Evolutionary conservation across 2,329 filamentous ascomycete species (phyloP).

Genomic region (Rosellinia necatrix): DNA sequence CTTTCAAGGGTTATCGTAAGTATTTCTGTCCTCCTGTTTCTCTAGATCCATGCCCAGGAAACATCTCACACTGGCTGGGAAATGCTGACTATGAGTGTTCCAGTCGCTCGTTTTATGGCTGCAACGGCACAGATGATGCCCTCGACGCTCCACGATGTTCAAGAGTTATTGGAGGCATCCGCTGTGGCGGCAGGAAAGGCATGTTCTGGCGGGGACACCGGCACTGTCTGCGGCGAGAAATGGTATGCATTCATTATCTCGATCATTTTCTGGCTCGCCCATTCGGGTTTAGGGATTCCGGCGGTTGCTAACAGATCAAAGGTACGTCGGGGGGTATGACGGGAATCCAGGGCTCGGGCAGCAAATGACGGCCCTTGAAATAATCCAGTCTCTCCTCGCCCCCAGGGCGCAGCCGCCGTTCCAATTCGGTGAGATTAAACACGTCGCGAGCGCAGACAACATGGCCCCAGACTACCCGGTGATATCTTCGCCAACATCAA

Average conservation of each 20-base stretch:
- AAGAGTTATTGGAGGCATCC: slow-evolving; percentile 54
- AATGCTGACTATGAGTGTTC: background rate
- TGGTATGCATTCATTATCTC: slow-evolving; percentile 50
- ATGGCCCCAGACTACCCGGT: slow-evolving; percentile 2
- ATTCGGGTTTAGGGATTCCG: background rate
- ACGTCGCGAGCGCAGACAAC: slow-evolving; percentile 38
- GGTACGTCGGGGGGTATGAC: slow-evolving; percentile 58
- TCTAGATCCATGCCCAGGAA: background rate
- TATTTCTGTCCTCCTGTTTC: background rate
- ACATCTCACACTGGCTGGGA: background rate
- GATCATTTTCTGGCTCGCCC: background rate
- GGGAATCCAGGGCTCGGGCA: slow-evolving; percentile 61
- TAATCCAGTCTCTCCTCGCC: slow-evolving; percentile 63
- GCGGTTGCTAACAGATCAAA: background rate
- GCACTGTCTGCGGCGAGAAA: slow-evolving; percentile 62
- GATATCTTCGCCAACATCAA: slow-evolving; percentile 8
- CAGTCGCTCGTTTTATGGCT: slow-evolving; percentile 65
- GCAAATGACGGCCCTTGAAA: slow-evolving; percentile 68
- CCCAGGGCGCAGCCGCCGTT: slow-evolving; percentile 51
- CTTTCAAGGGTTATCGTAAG: slow-evolving; percentile 66
- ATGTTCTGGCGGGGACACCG: slow-evolving; percentile 60
- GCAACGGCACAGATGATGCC: slow-evolving; percentile 61
- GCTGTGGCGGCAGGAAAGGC: slow-evolving; percentile 59
- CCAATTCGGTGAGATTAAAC: slow-evolving; percentile 52
- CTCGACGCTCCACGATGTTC: slow-evolving; percentile 53